Conservation (phyloP, 176 grass and related monocot genomes). For the Hyparrhenia diplandra region DNA sequence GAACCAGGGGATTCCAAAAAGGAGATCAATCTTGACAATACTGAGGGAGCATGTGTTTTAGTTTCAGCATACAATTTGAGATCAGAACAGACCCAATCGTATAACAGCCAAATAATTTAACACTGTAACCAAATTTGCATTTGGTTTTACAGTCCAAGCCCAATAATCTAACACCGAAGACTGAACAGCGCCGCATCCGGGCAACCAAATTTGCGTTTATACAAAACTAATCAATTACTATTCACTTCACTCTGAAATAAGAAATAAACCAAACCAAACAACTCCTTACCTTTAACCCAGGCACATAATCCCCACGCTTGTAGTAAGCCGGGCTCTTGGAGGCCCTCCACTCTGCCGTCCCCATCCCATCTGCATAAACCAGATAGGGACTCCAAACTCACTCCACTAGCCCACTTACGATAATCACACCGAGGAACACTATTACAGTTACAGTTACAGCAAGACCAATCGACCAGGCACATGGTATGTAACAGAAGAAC, state of each 20-base stretch:
- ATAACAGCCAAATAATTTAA: neutral
- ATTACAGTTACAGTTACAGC: too few relatives aligned
- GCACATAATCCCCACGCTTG: conserved; percentile 95
- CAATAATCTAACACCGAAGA: neutral
- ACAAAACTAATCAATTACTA: neutral
- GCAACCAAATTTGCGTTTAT: neutral
- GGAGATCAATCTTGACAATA: neutral
- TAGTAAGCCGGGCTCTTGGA: conserved; percentile 82
- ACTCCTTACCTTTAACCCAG: conserved; percentile 63
- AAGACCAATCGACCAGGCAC: neutral
- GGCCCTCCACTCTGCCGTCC: conserved; percentile 84
- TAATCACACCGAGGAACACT: neutral
- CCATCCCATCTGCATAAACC: conserved; percentile 81
- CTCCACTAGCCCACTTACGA: too few relatives aligned
- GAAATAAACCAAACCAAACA: neutral
- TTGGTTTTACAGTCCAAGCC: neutral
- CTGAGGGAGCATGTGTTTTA: neutral
- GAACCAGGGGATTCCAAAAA: neutral
- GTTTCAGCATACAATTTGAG: neutral
- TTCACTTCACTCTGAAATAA: neutral
- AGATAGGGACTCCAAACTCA: neutral
- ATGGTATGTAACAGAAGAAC: neutral
- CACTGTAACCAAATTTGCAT: neutral
- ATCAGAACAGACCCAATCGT: neutral
- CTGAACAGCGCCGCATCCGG: neutral